These are phyloP conservation scores for Hypoxylon sp. DNA, from an alignment of 2,329 filamentous ascomycete species.

Conservation along the genomic window DNA sequence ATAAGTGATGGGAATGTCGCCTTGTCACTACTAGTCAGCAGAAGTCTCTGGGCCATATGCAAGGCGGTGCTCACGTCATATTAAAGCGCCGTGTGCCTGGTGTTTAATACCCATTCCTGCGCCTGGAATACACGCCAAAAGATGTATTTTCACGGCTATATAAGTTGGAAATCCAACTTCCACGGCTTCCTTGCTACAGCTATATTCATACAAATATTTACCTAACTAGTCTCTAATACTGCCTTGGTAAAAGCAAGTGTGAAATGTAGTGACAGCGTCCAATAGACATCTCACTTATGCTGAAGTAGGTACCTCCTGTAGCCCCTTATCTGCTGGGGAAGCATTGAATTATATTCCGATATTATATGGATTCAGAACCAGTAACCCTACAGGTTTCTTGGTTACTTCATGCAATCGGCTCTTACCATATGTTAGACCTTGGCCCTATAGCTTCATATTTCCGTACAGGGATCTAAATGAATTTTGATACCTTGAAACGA, in stretches of 20 bases:
- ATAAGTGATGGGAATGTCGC: not conserved
- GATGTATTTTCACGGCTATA: not conserved
- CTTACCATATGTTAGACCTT: not conserved
- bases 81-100: not conserved
- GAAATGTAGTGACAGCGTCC: not conserved
- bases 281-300: not conserved
- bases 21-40: not conserved
- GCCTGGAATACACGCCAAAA: not conserved
- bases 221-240: not conserved
- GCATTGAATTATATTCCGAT: not conserved
- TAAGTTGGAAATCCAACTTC: not conserved
- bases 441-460: slow-evolving; percentile 11
- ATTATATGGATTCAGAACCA: not conserved
- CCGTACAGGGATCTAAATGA: slow-evolving; percentile 16
- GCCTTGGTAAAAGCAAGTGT: not conserved
- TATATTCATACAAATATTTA: not conserved
- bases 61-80: not conserved
- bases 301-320: not conserved
- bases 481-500: slow-evolving; percentile 5
- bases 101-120: not conserved
- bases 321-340: not conserved
- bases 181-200: not conserved
- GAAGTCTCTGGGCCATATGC: not conserved
- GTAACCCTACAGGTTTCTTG: not conserved
- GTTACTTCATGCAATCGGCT: not conserved